These are phyloP conservation scores for Begonia fuchsioides DNA, from an alignment of 306 rosid species.

Conservation along the genomic window DNA sequence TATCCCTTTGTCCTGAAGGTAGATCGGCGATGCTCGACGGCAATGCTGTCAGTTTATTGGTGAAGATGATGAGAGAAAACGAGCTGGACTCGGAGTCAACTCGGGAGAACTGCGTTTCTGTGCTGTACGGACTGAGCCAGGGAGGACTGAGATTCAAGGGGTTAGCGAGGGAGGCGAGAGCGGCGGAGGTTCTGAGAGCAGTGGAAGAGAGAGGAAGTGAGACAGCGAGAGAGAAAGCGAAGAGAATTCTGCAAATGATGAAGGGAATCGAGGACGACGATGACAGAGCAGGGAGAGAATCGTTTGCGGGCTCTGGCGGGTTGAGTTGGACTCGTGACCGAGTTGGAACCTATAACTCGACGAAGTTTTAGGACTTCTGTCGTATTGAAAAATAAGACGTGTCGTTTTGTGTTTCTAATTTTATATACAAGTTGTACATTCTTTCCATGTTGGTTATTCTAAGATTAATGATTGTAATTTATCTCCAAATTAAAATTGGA, in stretches of 20 bases:
- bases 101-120: slow-evolving; percentile 76
- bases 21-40: slow-evolving; percentile 59
- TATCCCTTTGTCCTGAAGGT: slow-evolving; percentile 48
- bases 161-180: slow-evolving; percentile 62
- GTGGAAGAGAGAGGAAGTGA: slow-evolving; percentile 59
- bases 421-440: not conserved
- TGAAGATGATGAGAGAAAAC: slow-evolving; percentile 30
- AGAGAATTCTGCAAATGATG: slow-evolving; percentile 46
- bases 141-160: slow-evolving; percentile 65
- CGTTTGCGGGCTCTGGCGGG: slow-evolving; percentile 15
- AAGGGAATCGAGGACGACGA: slow-evolving; percentile 24
- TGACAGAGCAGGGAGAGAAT: slow-evolving; percentile 8
- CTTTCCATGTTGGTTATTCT: not conserved
- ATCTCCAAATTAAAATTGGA: no score
- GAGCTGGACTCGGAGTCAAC: slow-evolving; percentile 50
- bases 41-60: slow-evolving; percentile 47
- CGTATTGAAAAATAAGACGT: no score
- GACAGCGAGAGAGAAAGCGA: slow-evolving; percentile 64
- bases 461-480: no score
- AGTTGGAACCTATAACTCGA: slow-evolving; percentile 3
- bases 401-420: not conserved
- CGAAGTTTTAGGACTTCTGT: no score
- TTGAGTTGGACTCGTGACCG: slow-evolving; percentile 19
- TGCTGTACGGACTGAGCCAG: slow-evolving; percentile 56
- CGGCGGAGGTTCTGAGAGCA: slow-evolving; percentile 51